Conservation (phyloP, 495 filamentous ascomycete genomes). For the Aspergillus sclerotioniger region DNA sequence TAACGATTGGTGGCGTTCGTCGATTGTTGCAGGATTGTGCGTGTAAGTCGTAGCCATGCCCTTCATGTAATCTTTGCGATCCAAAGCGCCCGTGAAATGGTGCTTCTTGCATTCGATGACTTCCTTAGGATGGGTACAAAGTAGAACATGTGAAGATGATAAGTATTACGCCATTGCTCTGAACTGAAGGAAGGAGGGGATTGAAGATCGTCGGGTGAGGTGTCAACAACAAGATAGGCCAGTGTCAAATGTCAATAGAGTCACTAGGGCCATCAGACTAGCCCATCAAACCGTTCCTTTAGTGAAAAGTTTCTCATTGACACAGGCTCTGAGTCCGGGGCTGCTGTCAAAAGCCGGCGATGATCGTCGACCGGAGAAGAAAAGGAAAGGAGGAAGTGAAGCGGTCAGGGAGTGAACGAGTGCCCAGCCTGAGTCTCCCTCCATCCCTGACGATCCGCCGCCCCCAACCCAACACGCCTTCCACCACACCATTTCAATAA, state of each 20-base stretch:
- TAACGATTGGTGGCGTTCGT: background rate
- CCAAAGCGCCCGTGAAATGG: background rate
- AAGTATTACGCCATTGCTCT: background rate
- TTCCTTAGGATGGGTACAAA: background rate
- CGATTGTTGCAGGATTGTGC: background rate
- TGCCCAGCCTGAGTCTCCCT: background rate
- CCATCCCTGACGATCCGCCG: conserved; percentile 3
- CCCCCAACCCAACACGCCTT: background rate
- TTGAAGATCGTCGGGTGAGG: background rate
- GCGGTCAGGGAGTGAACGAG: background rate
- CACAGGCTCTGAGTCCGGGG: background rate
- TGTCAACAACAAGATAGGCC: background rate
- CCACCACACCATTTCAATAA: background rate
- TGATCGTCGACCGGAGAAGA: background rate
- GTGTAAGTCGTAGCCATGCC: background rate
- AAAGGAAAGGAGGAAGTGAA: background rate
- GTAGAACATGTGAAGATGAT: background rate
- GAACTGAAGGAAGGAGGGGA: background rate
- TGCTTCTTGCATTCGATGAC: background rate
- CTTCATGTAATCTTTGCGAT: background rate
- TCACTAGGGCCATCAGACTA: background rate
- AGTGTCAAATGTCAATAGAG: background rate
- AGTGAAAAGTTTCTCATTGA: background rate
- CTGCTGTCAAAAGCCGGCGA: conserved; percentile 2
- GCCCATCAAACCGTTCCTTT: background rate